Evolutionary conservation across 176 grass and related monocot genomes (phyloP), one percentile per base, ranked within the genome.

Genomic region (Cenchrus fungigraminus): DNA sequence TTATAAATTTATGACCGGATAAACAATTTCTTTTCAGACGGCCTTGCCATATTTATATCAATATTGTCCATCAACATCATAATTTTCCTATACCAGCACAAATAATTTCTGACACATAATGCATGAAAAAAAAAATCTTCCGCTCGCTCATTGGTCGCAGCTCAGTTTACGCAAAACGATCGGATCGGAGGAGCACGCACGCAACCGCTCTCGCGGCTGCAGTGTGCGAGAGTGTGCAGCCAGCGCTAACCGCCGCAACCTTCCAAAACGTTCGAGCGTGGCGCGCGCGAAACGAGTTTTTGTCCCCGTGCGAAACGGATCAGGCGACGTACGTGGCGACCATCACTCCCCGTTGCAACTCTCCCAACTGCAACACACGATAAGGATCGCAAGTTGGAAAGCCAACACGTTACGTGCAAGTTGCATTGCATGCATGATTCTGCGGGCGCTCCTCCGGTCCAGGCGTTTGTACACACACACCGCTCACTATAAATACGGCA

Each of bases 401-500:
- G 17, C 50, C 59, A 2, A 28, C 31, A 78, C 72, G 83, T 54
- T 3, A 85, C 51, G 9, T 57, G 16, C 72, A 56, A 82, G 83
- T 71, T 72, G 44, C 80, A 83, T 69, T 71, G 44, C 80, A 83
- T 70, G 71, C 68, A 25, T 42, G 40, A 43, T 43, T 52, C 19
- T 67, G 4, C 9, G 9, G 49, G 9, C 2, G 49, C 45, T 46
- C 9, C 37, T 40, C 37, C 37, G 4, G 37, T 46, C 45, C 45
- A 46, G 45, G 45, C 45, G 45, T 46, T 8, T 54, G 61, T 67
- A 40, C 37, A 40, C 37, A 40, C 37, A 34, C 34, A 34, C 37
- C 86, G 15, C 53, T 25, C 19, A 44, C 67, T 92, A 94, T 94
- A 92, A 82, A 92, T 82, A 81, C 62, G 2, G 6, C 45, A 51